Base-by-base conservation (phyloP, 306 rosid genomes). In the Crotalaria pallida region DNA sequence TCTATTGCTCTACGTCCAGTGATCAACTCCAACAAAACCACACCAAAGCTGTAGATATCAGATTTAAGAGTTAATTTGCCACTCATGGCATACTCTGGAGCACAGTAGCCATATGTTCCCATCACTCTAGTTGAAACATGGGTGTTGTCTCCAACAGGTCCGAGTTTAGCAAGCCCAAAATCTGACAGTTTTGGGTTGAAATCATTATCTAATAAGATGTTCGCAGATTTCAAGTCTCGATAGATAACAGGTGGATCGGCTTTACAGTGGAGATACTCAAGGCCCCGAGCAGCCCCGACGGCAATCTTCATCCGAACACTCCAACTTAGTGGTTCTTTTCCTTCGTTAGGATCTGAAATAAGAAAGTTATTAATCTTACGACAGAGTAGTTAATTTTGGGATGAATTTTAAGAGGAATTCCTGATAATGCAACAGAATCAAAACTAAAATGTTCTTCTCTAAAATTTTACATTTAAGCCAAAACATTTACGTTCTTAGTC, bases 1-100 rank as follows among this genome's bases (percentile, higher is more conserved):
- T 95, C 97, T 56, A 95, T 86, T 49, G 92, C 97, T 72, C 85
- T 91, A 10, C 89, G 90, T 40, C 99, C 99, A 0, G 99, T 87
- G 75, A 95, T 86, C 73, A 95, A 78, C 88, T 95, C 99, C 89
- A 95, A 80, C 76, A 95, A 77, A 69, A 95, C 97, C 74, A 95
- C 99, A 27, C 99, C 99, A 79, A 95, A 86, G 86, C 99, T 84
- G 69, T 95, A 95, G 50, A 95, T 91, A 84, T 95, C 99, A 38
- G 99, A 95, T 73, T 95, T 95, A 58, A 91, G 92, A 7, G 99
- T 95, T 84, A 91, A 79, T 73, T 91, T 91, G 31, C 99, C 98
- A 48, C 96, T 91, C 97, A 95, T 95, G 52, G 97, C 97, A 15
- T 95, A 95, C 78, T 95, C 99, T 21, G 99, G 99, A 6, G 99